A percentile compares a stretch with the other conserved stretches of the same genome.
phyloP scores from a whole-genome alignment of 345 rosid species.

The Rhodamnia rubescens region DNA sequence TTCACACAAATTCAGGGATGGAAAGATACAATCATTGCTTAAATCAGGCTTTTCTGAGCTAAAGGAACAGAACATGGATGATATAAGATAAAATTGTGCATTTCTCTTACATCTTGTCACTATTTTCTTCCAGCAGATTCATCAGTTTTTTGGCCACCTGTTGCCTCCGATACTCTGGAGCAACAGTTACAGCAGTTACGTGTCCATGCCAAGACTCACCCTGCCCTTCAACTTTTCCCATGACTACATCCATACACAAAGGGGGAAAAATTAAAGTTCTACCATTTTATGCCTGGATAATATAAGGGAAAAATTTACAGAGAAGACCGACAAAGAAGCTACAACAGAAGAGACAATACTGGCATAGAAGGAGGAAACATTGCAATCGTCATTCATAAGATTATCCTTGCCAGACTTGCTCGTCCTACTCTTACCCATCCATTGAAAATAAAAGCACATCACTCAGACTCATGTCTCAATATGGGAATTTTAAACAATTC shows the following conservation, averaged over 20 bases:
- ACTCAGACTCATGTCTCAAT: background rate
- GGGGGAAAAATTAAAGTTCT: background rate
- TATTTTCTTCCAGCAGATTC: slow-evolving; percentile 78
- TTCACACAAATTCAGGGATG: background rate
- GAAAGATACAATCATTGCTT: background rate
- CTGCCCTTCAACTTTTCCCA: slow-evolving; percentile 97
- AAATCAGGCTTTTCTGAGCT: background rate
- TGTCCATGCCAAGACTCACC: slow-evolving; percentile 99
- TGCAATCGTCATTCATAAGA: background rate
- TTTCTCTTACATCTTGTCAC: slow-evolving; percentile 71
- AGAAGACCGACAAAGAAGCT: background rate
- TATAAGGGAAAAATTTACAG: background rate
- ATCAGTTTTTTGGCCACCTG: slow-evolving; percentile 82
- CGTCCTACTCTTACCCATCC: background rate
- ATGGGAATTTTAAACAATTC: background rate
- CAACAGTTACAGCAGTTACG: slow-evolving; percentile 90
- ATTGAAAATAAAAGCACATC: background rate
- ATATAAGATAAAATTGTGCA: background rate
- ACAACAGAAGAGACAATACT: background rate
- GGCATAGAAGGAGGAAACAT: background rate
- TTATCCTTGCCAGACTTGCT: background rate
- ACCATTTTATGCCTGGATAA: background rate
- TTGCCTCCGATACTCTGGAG: slow-evolving; percentile 83
- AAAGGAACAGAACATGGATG: background rate
- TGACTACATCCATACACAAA: slow-evolving; percentile 34